phyloP scores from a whole-genome alignment of 2,329 filamentous ascomycete genomes.

The Trichoderma koningii region DNA sequence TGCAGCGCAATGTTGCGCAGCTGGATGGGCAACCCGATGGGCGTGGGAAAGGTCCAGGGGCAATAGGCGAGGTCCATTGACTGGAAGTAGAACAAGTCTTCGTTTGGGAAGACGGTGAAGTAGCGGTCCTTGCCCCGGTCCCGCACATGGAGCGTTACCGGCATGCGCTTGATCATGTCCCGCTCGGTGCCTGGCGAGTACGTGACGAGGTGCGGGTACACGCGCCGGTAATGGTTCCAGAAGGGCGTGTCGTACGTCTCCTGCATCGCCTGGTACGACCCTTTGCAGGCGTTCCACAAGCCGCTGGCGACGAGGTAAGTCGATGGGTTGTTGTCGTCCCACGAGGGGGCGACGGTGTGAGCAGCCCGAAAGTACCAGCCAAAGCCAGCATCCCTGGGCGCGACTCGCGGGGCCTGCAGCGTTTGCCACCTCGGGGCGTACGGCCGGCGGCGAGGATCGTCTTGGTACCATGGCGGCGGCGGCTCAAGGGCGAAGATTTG shows the following conservation, averaged over 20 bases:
- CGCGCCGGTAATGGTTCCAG: background rate
- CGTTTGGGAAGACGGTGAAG: background rate
- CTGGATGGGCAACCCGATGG: background rate
- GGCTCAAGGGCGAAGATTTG: background rate
- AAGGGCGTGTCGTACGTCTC: background rate
- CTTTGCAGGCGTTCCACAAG: background rate
- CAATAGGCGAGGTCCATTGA: background rate
- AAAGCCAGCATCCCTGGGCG: background rate
- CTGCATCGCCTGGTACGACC: background rate
- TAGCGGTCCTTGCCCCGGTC: background rate
- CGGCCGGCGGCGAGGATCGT: background rate
- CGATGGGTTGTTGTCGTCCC: background rate
- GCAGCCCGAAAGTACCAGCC: background rate
- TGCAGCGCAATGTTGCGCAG: background rate
- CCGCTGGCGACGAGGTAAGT: background rate
- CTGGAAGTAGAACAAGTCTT: slow-evolving; percentile 1
- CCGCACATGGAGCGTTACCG: background rate
- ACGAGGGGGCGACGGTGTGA: background rate
- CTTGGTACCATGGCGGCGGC: too few species aligned
- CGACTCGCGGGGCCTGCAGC: background rate
- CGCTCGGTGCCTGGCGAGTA: background rate
- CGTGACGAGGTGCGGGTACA: background rate
- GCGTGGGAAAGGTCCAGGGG: background rate
- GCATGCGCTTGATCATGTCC: background rate
- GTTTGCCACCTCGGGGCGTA: background rate